Conservation (phyloP, 768 basidiomycete species). For the Pleurotus citrinopileatus region DNA sequence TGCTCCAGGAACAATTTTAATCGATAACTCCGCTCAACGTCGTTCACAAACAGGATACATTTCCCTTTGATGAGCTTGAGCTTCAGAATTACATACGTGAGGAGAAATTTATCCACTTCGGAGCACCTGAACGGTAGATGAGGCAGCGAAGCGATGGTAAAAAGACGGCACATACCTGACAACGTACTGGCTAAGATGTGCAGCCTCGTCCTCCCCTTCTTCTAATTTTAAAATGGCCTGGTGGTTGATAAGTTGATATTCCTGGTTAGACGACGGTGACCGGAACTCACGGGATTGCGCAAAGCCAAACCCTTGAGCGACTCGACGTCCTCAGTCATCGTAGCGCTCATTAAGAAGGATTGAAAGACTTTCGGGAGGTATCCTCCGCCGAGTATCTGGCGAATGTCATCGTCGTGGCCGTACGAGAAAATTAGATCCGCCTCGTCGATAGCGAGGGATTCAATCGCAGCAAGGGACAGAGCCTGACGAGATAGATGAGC, state of each 20-base stretch:
- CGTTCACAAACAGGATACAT: constrained; percentile 95
- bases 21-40: constrained; percentile 91
- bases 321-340: constrained; percentile 95
- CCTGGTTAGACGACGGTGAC: background rate
- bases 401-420: constrained; percentile 90
- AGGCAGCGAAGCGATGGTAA: background rate
- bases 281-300: constrained; percentile 72
- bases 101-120: constrained; percentile 96
- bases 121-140: constrained; percentile 53
- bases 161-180: constrained; percentile 51
- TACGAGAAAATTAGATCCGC: constrained; percentile 97
- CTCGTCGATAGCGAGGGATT: constrained; percentile 94
- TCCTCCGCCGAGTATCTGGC: constrained; percentile 62
- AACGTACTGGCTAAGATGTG: constrained; percentile 81
- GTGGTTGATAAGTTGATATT: constrained; percentile 2
- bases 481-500: constrained; percentile 35
- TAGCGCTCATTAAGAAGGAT: constrained; percentile 96
- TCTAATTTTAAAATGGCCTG: constrained; percentile 86
- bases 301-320: constrained; percentile 84
- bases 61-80: constrained; percentile 95
- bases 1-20: constrained; percentile 98
- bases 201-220: constrained; percentile 81
- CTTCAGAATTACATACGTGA: constrained; percentile 95
- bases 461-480: constrained; percentile 62
- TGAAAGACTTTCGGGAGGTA: constrained; percentile 82